Evolutionary conservation across 169 alveolate species (phyloP).

Genomic region (Blepharisma undulans): DNA sequence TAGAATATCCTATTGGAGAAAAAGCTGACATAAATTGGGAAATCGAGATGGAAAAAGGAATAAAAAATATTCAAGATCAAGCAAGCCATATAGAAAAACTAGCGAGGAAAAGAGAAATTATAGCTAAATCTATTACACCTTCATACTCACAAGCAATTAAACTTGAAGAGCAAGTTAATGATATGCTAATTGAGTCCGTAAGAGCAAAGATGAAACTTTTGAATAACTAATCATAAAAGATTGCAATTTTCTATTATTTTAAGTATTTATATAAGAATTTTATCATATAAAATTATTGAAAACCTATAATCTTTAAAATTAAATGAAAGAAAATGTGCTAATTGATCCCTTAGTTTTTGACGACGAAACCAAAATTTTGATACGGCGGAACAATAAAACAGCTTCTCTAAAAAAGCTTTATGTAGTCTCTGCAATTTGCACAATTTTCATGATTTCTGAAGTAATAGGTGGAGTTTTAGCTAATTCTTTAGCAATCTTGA

Average conservation of each 20-base stretch:
- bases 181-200: background rate
- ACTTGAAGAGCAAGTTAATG: background rate
- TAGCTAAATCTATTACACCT: background rate
- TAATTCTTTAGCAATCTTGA: conserved; percentile 87
- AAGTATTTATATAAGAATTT: too few species aligned
- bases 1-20: background rate
- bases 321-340: background rate
- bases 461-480: conserved; percentile 88
- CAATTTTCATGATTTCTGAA: conserved; percentile 60
- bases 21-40: background rate
- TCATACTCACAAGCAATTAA: background rate
- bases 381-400: background rate
- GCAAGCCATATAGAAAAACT: background rate
- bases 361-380: background rate
- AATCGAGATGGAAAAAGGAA: background rate
- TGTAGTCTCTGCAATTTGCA: background rate
- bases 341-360: background rate
- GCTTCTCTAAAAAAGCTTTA: background rate
- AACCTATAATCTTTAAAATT: background rate
- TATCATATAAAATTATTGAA: background rate
- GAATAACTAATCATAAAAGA: background rate
- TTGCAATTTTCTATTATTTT: background rate
- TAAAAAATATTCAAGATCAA: background rate
- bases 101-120: background rate
- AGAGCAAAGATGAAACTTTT: background rate